Percentiles rank a stretch among this genome's conserved stretches.
phyloP scores from a whole-genome alignment of 1,139 yeast species.

The Magnusiomyces tetraspermus region DNA sequence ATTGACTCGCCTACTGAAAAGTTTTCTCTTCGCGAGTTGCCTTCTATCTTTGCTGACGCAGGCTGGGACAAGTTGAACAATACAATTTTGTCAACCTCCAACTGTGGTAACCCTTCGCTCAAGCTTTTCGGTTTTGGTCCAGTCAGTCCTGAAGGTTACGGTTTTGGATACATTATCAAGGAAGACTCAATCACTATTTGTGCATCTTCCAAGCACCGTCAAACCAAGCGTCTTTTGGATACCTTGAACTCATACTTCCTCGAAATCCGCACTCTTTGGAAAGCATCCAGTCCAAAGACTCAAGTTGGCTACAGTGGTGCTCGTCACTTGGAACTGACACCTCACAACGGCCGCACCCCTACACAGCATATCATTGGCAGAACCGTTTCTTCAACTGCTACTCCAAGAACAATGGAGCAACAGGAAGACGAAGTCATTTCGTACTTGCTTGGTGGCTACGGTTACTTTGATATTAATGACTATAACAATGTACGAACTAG shows the following conservation, averaged over 20 bases:
- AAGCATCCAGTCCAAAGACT: constrained; percentile 10
- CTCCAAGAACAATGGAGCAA: constrained; percentile 18
- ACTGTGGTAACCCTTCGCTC: constrained; percentile 80
- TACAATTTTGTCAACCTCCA: constrained; percentile 54
- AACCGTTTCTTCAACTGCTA: constrained; percentile 19
- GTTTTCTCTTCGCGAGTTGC: constrained; percentile 30
- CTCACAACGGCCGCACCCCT: constrained; percentile 13
- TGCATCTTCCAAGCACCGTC: constrained; percentile 84
- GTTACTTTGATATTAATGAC: constrained; percentile 67
- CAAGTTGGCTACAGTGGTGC: constrained; percentile 19
- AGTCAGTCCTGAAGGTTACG: constrained; percentile 81
- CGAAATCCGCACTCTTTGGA: constrained; percentile 50
- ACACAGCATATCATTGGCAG: constrained; percentile 17
- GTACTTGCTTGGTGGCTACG: constrained; percentile 70
- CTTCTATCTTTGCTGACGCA: constrained; percentile 64
- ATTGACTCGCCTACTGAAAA: constrained; percentile 4
- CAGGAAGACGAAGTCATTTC: constrained; percentile 29
- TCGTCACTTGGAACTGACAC: constrained; percentile 20
- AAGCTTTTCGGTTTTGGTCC: constrained; percentile 91
- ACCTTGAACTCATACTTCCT: constrained; percentile 60
- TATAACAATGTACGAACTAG: constrained; percentile 53
- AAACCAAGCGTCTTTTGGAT: constrained; percentile 71
- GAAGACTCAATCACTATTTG: constrained; percentile 77
- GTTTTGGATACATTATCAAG: constrained; percentile 83
- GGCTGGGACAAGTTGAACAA: constrained; percentile 67